Percentiles rank a stretch among this genome's conserved stretches.
phyloP scores from a whole-genome alignment of 2,329 filamentous ascomycete species.

The Botryotinia calthae region DNA sequence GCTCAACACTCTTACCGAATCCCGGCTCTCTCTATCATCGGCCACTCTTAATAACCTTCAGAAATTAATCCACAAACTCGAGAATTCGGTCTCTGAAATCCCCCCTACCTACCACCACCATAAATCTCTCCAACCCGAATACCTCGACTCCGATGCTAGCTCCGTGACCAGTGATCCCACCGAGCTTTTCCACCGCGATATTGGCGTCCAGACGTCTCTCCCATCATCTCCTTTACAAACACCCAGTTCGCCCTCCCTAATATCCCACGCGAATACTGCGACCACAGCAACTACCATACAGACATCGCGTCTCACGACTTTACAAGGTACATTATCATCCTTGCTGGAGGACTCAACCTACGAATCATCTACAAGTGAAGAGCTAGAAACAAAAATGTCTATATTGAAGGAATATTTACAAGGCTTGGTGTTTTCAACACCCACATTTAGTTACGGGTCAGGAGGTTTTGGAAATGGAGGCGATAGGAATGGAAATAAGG shows the following conservation, averaged over 20 bases:
- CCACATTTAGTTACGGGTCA: slow-evolving; percentile 37
- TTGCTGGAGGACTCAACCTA: slow-evolving; percentile 45
- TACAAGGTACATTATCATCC: slow-evolving; percentile 52
- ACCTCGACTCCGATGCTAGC: slow-evolving; percentile 46
- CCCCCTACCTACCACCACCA: slow-evolving; percentile 42
- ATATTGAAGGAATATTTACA: slow-evolving; percentile 66
- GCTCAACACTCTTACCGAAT: slow-evolving; percentile 48
- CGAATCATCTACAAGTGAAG: slow-evolving; percentile 28
- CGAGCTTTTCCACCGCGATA: slow-evolving; percentile 78
- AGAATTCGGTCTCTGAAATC: slow-evolving; percentile 60
- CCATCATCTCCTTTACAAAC: slow-evolving; percentile 32
- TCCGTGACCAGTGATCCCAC: slow-evolving; percentile 53
- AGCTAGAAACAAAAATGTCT: slow-evolving; percentile 39
- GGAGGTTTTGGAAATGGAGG: slow-evolving; percentile 35
- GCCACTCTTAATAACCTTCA: slow-evolving; percentile 50
- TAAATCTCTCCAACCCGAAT: slow-evolving; percentile 35
- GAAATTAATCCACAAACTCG: slow-evolving; percentile 50
- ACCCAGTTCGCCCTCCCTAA: slow-evolving; percentile 31
- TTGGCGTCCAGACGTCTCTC: slow-evolving; percentile 72
- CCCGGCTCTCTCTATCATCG: slow-evolving; percentile 51
- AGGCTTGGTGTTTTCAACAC: slow-evolving; percentile 50
- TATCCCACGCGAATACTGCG: slow-evolving; percentile 28
- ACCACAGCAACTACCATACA: slow-evolving; percentile 33
- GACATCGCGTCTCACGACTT: slow-evolving; percentile 43
- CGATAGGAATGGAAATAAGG: slow-evolving; percentile 30